Evolutionary conservation across 768 basidiomycete genomes (phyloP).

Genomic region (Kwoniella pini): DNA sequence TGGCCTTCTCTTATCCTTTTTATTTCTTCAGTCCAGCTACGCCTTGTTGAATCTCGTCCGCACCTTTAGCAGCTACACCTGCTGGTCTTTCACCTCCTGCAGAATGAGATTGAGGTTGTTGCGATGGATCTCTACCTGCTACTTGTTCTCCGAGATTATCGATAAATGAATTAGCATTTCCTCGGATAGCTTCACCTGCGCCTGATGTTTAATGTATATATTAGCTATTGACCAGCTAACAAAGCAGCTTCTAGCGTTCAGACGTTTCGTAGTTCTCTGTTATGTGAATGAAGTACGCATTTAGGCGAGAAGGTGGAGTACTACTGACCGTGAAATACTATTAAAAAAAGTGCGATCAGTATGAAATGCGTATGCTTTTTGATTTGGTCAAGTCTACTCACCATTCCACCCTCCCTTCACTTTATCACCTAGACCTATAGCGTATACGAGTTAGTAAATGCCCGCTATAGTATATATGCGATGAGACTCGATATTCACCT

Average conservation of each 20-base stretch:
- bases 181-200: conserved; percentile 40
- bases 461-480: background rate
- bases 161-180: conserved; percentile 39
- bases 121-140: conserved; percentile 12
- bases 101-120: conserved; percentile 8
- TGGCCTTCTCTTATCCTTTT: background rate
- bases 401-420: conserved; percentile 35
- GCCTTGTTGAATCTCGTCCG: conserved; percentile 31
- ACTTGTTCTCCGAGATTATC: conserved; percentile 36
- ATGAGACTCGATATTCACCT: conserved; percentile 5
- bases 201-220: conserved; percentile 16
- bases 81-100: conserved; percentile 25
- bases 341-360: background rate
- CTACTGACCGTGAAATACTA: conserved; percentile 35
- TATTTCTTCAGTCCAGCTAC: conserved; percentile 25
- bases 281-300: background rate
- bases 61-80: conserved; percentile 34
- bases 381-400: conserved; percentile 11
- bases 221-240: no score
- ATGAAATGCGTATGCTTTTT: background rate
- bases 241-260: background rate
- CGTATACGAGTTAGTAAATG: no score
- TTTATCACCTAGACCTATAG: conserved; percentile 33
- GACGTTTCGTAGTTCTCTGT: background rate
- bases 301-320: no score